phyloP scores from a whole-genome alignment of 345 rosid species.

The rapeseed (Brassica napus) region Da-Ae NC_063442.1:12080001-12080500 shows the following conservation, averaged over 20 bases:
- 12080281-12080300: not conserved
- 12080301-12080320: not conserved
- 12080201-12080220: not conserved
- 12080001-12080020: not conserved
- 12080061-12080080: not conserved
- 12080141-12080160: not conserved
- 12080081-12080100: not conserved
- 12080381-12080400: constrained; percentile 20
- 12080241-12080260: not conserved
- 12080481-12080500: constrained; percentile 38
- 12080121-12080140: not conserved
- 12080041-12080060: not conserved
- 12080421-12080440: not conserved
- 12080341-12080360: constrained; percentile 20
- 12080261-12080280: too few species aligned
- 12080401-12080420: not conserved
- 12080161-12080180: too few species aligned
- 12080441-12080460: not conserved
- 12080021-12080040: not conserved
- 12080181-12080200: too few species aligned
- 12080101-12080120: not conserved
- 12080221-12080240: not conserved
- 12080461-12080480: not conserved
- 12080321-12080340: not conserved
- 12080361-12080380: constrained; percentile 12